Conservation (phyloP, 78 protist genomes). For the Cavenderia fasciculata region DNA sequence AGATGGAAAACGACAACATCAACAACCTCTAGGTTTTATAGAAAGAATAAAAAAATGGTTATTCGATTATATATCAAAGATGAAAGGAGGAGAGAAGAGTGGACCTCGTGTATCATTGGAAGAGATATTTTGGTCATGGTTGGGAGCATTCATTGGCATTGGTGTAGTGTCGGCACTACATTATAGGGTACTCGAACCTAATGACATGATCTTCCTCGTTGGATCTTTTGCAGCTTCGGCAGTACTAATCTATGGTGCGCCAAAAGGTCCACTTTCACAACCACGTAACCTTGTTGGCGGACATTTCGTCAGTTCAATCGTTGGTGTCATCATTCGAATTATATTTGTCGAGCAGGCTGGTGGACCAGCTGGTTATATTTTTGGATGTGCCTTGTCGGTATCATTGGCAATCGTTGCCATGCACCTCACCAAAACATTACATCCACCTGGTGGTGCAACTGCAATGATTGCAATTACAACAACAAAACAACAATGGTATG, state of each 20-base stretch:
- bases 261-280: constrained; percentile 75
- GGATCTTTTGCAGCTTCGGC: constrained; percentile 85
- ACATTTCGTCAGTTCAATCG: constrained; percentile 62
- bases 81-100: no score
- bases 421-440: constrained; percentile 67
- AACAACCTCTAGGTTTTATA: no score
- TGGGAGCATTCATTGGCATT: constrained; percentile 27
- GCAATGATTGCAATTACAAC: constrained; percentile 56
- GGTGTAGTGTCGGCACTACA: constrained; percentile 40
- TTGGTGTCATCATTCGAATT: constrained; percentile 52
- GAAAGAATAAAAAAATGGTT: no score
- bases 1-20: no score
- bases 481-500: constrained; percentile 17
- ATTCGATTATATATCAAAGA: no score
- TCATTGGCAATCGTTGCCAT: constrained; percentile 50
- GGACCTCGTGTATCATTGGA: not conserved
- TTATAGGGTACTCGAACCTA: not conserved
- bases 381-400: constrained; percentile 9
- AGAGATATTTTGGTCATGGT: constrained; percentile 43
- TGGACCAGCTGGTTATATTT: not conserved
- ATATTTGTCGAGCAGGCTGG: not conserved
- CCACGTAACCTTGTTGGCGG: constrained; percentile 80
- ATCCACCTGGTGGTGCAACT: constrained; percentile 88
- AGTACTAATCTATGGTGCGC: constrained; percentile 78
- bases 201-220: constrained; percentile 28